phyloP scores from a whole-genome alignment of 2,329 filamentous ascomycete genomes.

The Zopfia rhizophila region DNA sequence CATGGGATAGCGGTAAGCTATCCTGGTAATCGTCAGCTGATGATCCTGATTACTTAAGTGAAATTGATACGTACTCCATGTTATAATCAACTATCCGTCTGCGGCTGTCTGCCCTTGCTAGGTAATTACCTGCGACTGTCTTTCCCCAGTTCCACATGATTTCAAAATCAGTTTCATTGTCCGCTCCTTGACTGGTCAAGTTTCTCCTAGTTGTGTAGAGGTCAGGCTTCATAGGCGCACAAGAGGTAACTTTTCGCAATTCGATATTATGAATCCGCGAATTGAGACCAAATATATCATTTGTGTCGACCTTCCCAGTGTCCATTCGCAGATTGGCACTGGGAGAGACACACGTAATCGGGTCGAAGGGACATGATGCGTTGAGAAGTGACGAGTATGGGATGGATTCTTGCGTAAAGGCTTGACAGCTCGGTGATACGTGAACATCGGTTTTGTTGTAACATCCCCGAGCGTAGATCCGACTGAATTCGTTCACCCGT shows the following conservation, averaged over 20 bases:
- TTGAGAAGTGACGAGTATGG: conserved; percentile 5
- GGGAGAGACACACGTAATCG: conserved; percentile 5
- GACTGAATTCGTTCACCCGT: conserved; percentile 8
- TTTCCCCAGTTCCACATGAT: conserved; percentile 12
- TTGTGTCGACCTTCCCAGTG: conserved; percentile 17
- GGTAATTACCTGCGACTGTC: too few relatives aligned
- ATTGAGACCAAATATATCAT: conserved; percentile 7
- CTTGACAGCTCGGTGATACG: conserved; percentile 11
- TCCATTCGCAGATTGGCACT: conserved; percentile 15
- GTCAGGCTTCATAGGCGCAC: conserved; percentile 13
- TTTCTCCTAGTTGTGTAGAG: conserved; percentile 9
- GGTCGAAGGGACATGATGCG: conserved; percentile 16
- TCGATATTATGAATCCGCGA: conserved; percentile 12
- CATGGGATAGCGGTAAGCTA: conserved; percentile 5
- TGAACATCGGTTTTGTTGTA: conserved; percentile 11
- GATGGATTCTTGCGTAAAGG: conserved; percentile 11
- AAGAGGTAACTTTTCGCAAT: conserved; percentile 11
- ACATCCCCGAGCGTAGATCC: conserved; percentile 17
- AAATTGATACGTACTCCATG: too few relatives aligned
- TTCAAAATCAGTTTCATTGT: conserved; percentile 1
- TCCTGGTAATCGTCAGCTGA: too few relatives aligned
- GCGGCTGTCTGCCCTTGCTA: too few relatives aligned
- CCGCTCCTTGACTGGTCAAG: neutral
- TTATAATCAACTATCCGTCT: too few relatives aligned
- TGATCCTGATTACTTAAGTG: too few relatives aligned